Evolutionary conservation across 495 filamentous ascomycete genomes (phyloP), one percentile per base, ranked within the genome.

Genomic region (Xylaria castorea): DNA sequence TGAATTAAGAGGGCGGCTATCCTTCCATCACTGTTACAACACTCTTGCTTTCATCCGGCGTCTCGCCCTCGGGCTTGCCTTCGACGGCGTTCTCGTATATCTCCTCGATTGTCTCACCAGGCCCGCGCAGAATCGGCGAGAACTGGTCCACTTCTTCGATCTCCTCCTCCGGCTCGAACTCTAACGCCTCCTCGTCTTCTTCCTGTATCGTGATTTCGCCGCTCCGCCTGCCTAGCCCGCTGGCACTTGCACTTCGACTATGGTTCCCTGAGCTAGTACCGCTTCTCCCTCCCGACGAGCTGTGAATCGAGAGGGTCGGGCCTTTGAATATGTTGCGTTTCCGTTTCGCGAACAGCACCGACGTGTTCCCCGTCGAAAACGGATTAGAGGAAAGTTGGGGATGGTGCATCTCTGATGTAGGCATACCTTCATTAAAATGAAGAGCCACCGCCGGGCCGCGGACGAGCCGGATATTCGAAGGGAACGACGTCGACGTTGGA

Each of bases 261-360:
- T 87, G 85, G 51, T 80, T 80, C 46, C 75, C 78, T 14, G 87
- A 73, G 73, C 79, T 81, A 5, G 73, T 44, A 70, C 76, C 78
- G 71, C 70, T 82, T 76, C 74, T 81, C 66, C 32, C 53, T 42
- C 75, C 83, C 46, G 82, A 71, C 44, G 84, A 77, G 32, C 79
- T 78, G 48, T 81, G 82, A 51, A 87, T 75, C 25, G 81, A 88
- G 53, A 83, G 86, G 86, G 90, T 87, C 44, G 97, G 96, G 0
- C 96, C 97, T 78, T 97, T 96, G 81, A 98, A 97, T 1, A 95
- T 81, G 51, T 91, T 94, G 72, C 92, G 87, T 81, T 98, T 98
- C 68, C 96, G 85, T 77, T 95, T 95, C 7, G 96, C 95, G 80
- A 97, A 98, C 16, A 97, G 85, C 30, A 98, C 87, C 36, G 91